Evolutionary conservation across 257 asterid genomes (phyloP), one percentile per base, ranked within the genome.

Genomic region (Fraxinus americana): DNA sequence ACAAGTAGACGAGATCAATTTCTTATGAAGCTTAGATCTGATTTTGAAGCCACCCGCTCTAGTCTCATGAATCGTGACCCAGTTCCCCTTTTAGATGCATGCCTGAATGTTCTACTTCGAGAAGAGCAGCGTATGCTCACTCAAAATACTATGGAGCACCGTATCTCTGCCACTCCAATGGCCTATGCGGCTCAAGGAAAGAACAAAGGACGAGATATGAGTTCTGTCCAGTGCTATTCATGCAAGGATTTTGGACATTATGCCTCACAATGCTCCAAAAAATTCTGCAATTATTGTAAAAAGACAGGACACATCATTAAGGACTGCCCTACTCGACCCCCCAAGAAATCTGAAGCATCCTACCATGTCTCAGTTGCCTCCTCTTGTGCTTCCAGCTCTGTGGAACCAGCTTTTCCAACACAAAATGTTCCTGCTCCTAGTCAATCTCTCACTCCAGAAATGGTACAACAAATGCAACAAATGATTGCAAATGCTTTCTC

Each of bases 261-360:
- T 76, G 74, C 79, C 12, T n/a, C 48, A 0, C 17, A 43, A 14
- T 71, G 7, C 63, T 9, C 45, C 7, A 39, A 71, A 19, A 71
- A 41, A 25, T 71, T 71, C 13, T 71, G 35, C 63, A 71, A 30
- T 4, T 71, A 35, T 11, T 71, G 75, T 21, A 71, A 71, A 10
- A 71, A 8, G n/a, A 19, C 34, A 17, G 75, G 59, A 2, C 75
- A 71, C 19, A 71, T 71, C 27, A 71, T 71, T 36, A 39, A 39
- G 3, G 29, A 41, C 8, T 39, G 5, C 4, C 5, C 45, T 39
- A 39, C 11, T 39, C 45, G 4, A 5, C 45, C 45, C 45, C 10
- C 54, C 9, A 35, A n/a, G 57, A 34, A 13, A 21, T 48, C 0
- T 9, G 65, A 65, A 19, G n/a, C 78, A n/a, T 1, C 50, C 5